These are phyloP conservation scores for Nematodospora valgi DNA, from an alignment of 805 yeast species.

Conservation along the genomic window DNA sequence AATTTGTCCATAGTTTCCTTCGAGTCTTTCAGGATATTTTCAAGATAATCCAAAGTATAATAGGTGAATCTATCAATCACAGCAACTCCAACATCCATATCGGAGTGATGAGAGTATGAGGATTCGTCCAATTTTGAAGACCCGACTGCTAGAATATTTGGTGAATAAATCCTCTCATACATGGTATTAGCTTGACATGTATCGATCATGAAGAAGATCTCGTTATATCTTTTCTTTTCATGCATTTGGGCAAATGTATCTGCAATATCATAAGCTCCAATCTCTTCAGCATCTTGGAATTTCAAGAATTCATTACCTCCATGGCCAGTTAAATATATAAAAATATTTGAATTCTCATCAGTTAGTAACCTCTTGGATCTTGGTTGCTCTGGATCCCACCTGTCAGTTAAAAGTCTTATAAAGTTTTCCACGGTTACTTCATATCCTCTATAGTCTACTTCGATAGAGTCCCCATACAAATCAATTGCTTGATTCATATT, in stretches of 20 bases:
- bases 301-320: constrained; percentile 97
- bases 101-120: constrained; percentile 94
- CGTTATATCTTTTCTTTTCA: constrained; percentile 92
- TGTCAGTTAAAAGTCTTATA: constrained; percentile 85
- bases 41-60: constrained; percentile 84
- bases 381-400: constrained; percentile 95
- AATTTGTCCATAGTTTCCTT: constrained; percentile 74
- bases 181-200: constrained; percentile 99
- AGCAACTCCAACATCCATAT: constrained; percentile 93
- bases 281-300: constrained; percentile 98
- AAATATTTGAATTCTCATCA: constrained; percentile 90
- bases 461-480: constrained; percentile 89
- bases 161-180: constrained; percentile 90
- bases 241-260: constrained; percentile 97
- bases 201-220: constrained; percentile 95
- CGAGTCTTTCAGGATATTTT: constrained; percentile 73
- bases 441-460: constrained; percentile 95
- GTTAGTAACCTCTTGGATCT: constrained; percentile 85
- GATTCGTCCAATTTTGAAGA: constrained; percentile 84
- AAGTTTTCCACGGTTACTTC: constrained; percentile 98
- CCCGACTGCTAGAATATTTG: constrained; percentile 90
- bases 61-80: constrained; percentile 96
- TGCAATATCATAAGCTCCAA: constrained; percentile 91
- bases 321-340: constrained; percentile 95
- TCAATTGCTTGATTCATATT: constrained; percentile 90